Base-by-base conservation (phyloP, 2,329 filamentous ascomycete species). In the Aspergillus sp. region DNA sequence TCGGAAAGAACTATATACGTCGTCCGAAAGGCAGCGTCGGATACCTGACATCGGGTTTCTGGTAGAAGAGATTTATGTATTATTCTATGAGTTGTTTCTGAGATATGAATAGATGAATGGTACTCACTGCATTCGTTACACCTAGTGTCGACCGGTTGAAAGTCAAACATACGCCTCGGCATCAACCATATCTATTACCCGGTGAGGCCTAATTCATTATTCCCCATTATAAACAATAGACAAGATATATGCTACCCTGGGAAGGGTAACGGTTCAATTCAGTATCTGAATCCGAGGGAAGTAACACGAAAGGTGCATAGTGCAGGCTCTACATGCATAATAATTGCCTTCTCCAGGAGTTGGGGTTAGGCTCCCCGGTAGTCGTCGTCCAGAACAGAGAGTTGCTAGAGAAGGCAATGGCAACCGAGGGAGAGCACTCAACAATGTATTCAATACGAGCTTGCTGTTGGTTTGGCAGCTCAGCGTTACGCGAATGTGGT, bases 1-100 rank as follows among this genome's bases (percentile, higher is more conserved):
- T 63, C 63, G 62, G 62, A 30, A 30, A 30, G 27, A 65, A 56
- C 34, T 37, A 37, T 37, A 37, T 37, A 37, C 34, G n/a, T 15
- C 6, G 12, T 13, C 13, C 4, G n/a, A 5, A 9, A 15, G 34
- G 34, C 34, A 37, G 15, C 15, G 13, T n/a, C 5, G 27, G 27
- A 30, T 4, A 30, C 27, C 27, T 30, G 9, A 30, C 27, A 3
- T 30, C 27, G 27, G 27, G 2, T 3, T 30, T 37, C 9, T 20
- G 34, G n/a, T 37, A n/a, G 15, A n/a, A 37, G 12, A n/a, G 12
- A 5, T 6, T n/a, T 37, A 7, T 1, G n/a, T 37, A 7, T 37
- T 7, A 37, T n/a, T 37, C 34, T 37, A n/a, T 15, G 12, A 30
- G 34, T 7, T 37, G 34, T 15, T 37, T 3, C 34, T 37, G 34